phyloP scores from a whole-genome alignment of 345 rosid species.

The Linum usitatissimum region DNA sequence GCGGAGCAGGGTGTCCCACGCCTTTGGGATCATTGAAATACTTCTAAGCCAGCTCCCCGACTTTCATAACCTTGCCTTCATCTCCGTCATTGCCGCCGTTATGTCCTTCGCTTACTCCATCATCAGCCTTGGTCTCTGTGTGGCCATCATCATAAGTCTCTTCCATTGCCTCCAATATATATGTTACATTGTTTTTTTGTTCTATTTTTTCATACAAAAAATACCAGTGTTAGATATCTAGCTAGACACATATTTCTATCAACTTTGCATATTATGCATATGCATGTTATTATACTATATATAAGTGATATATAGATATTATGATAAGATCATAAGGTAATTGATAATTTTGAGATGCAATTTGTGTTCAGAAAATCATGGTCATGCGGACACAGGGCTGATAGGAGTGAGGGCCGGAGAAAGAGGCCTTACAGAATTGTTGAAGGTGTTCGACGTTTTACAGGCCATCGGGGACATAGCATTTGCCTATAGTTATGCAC shows the following conservation, averaged over 20 bases:
- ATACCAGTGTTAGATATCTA: background rate
- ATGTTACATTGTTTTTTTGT: background rate
- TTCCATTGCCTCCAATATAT: background rate
- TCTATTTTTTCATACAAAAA: background rate
- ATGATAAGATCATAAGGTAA: too few species aligned
- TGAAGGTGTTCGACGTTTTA: background rate
- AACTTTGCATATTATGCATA: too few species aligned
- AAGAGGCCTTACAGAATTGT: background rate
- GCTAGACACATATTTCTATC: too few species aligned
- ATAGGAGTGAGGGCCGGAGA: background rate
- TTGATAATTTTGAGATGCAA: too few species aligned
- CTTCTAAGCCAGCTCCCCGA: conserved; percentile 76
- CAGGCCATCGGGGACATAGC: conserved; percentile 1
- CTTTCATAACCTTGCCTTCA: conserved; percentile 83
- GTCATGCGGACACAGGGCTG: background rate
- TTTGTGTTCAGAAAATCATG: background rate
- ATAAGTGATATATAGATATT: too few species aligned
- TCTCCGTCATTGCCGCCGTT: conserved; percentile 67
- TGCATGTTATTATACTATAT: too few species aligned
- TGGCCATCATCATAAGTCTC: background rate
- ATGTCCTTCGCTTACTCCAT: conserved; percentile 79
- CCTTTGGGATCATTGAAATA: conserved; percentile 59
- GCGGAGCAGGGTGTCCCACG: conserved; percentile 42
- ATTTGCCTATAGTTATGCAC: background rate
- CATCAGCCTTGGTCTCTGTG: conserved; percentile 44